A percentile compares a stretch with the other conserved stretches of the same genome.
Conservation (phyloP, 2,329 filamentous ascomycete genomes). For the Pestalotiopsis sp. region DNA sequence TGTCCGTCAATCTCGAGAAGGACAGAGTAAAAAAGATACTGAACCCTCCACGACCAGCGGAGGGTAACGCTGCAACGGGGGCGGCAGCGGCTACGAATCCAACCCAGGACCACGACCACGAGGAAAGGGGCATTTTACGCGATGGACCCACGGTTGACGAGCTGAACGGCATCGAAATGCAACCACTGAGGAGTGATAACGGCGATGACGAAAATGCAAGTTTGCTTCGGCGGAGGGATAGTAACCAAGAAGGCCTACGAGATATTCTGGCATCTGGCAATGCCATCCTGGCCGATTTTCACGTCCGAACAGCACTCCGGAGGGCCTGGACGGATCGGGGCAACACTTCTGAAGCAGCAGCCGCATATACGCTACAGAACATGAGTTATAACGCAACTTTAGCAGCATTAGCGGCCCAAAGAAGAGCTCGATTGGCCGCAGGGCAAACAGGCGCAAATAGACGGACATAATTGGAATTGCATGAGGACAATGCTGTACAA, state of each 20-base stretch:
- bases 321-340: constrained; percentile 47
- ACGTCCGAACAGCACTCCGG: constrained; percentile 52
- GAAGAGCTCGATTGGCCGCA: constrained; percentile 37
- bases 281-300: constrained; percentile 56
- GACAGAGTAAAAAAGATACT: constrained; percentile 57
- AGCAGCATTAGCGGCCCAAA: constrained; percentile 53
- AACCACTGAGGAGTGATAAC: constrained; percentile 34
- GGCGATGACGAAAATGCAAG: constrained; percentile 29
- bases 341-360: constrained; percentile 41
- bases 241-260: constrained; percentile 28
- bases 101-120: constrained; percentile 56
- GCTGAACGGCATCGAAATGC: constrained; percentile 50
- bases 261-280: constrained; percentile 59
- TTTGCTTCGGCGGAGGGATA: constrained; percentile 26
- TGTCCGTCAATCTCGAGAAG: constrained; percentile 63
- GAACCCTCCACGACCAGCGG: constrained; percentile 33
- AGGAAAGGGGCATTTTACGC: constrained; percentile 56
- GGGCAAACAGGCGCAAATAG: constrained; percentile 24
- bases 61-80: constrained; percentile 24
- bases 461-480: constrained; percentile 14
- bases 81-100: constrained; percentile 22
- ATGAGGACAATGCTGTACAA: constrained; percentile 23
- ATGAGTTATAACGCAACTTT: constrained; percentile 57
- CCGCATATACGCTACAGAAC: constrained; percentile 56
- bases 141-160: constrained; percentile 40